These are phyloP conservation scores for Mortierella claussenii DNA, from an alignment of 192 early-diverging fungal species.

Conservation along the genomic window DNA sequence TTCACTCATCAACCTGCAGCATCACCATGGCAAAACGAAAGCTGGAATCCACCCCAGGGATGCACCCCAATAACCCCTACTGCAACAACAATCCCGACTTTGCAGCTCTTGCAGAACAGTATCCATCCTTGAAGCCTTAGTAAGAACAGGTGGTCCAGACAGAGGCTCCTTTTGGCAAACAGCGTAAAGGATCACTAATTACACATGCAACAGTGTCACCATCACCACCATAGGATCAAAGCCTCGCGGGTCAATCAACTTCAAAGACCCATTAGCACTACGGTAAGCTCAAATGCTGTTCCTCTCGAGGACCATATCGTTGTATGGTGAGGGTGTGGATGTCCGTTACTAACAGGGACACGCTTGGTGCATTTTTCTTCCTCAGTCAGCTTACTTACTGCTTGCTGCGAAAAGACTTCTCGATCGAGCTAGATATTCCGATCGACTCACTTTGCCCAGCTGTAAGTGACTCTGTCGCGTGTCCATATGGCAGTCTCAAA, in stretches of 20 bases:
- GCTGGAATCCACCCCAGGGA: constrained; percentile 28
- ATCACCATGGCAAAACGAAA: constrained; percentile 46
- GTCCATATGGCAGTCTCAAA: background rate
- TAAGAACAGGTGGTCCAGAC: too few relatives aligned
- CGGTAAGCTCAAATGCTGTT: constrained; percentile 51
- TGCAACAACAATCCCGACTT: constrained; percentile 66
- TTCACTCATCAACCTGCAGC: too few relatives aligned
- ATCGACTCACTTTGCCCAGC: constrained; percentile 74
- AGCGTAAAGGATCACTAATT: too few relatives aligned
- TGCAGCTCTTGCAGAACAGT: constrained; percentile 57
- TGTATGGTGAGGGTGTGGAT: too few relatives aligned
- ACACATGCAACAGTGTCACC: constrained; percentile 33
- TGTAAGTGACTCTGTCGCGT: constrained; percentile 30
- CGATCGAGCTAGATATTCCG: constrained; percentile 73
- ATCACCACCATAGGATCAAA: constrained; percentile 2
- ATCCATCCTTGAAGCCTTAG: constrained; percentile 60
- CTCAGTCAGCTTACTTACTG: constrained; percentile 71
- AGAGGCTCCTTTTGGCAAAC: too few relatives aligned
- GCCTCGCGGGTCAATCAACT: constrained; percentile 60
- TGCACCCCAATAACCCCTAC: constrained; percentile 73
- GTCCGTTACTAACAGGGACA: too few relatives aligned
- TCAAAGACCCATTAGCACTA: constrained; percentile 69
- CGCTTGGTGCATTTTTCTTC: too few relatives aligned
- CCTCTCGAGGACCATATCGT: too few relatives aligned
- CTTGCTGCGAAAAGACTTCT: constrained; percentile 70